A percentile compares a stretch with the other conserved stretches of the same genome.
phyloP scores from a whole-genome alignment of 495 filamentous ascomycete genomes.

The Penicillium roqueforti region DNA sequence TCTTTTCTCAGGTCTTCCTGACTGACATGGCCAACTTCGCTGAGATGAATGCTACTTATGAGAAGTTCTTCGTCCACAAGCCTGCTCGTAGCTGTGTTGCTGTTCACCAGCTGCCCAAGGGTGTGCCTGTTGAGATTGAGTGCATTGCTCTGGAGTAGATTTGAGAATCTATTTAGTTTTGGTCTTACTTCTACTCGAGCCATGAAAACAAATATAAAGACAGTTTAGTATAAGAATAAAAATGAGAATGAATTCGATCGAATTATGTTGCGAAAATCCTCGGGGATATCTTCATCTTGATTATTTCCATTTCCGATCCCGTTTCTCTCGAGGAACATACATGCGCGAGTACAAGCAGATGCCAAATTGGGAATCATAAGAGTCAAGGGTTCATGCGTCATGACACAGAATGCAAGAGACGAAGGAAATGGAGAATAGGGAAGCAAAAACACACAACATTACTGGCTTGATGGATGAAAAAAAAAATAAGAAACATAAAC shows the following conservation, averaged over 20 bases:
- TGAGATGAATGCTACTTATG: constrained; percentile 84
- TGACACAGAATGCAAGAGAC: constrained; percentile 1
- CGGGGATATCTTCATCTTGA: neutral
- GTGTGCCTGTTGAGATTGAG: constrained; percentile 90
- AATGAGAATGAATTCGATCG: neutral
- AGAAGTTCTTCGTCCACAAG: constrained; percentile 82
- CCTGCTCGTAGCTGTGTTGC: constrained; percentile 92
- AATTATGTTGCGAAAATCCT: neutral
- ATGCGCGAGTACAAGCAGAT: constrained; percentile 3
- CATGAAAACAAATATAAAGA: neutral
- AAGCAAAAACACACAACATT: neutral
- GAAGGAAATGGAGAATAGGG: neutral
- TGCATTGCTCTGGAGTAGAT: constrained; percentile 60
- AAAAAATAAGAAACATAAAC: neutral
- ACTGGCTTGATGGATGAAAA: neutral
- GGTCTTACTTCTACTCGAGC: neutral
- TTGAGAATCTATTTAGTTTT: neutral
- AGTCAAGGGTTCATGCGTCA: constrained; percentile 7
- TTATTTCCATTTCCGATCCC: constrained; percentile 4
- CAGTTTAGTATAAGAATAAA: neutral
- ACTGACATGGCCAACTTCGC: constrained; percentile 82
- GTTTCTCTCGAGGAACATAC: neutral
- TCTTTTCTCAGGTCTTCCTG: constrained; percentile 60
- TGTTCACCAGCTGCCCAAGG: constrained; percentile 84
- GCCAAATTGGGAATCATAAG: constrained; percentile 18